Conservation (phyloP, 1,284 basidiomycete genomes). For the Chondrostereum purpureum region DNA sequence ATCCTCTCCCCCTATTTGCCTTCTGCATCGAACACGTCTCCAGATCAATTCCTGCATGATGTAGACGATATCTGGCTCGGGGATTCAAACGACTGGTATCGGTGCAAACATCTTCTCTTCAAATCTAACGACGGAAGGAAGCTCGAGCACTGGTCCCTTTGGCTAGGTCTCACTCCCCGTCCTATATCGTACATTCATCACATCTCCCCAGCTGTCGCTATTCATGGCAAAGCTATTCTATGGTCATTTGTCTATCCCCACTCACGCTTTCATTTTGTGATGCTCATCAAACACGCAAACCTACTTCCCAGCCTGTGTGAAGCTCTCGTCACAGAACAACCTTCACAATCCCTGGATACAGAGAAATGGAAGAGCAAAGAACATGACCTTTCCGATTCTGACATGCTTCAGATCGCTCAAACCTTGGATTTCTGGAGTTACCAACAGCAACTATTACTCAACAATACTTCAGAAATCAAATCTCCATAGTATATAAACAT, state of each 20-base stretch:
- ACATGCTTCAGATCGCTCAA: too few relatives aligned
- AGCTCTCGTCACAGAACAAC: too few relatives aligned
- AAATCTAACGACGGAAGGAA: not conserved
- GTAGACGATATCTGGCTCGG: not conserved
- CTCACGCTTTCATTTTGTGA: slow-evolving; percentile 11
- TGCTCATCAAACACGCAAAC: slow-evolving; percentile 6
- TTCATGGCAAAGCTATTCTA: slow-evolving; percentile 3
- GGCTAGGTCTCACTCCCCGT: not conserved
- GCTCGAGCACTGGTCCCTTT: not conserved
- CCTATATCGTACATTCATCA: not conserved
- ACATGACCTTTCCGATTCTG: too few relatives aligned
- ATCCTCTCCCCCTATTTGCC: not conserved
- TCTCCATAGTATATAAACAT: too few relatives aligned
- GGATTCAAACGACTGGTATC: not conserved
- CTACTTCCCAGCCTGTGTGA: too few relatives aligned
- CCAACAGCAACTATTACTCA: too few relatives aligned
- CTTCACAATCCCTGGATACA: too few relatives aligned
- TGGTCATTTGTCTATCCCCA: slow-evolving; percentile 9
- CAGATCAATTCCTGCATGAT: not conserved
- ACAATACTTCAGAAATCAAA: too few relatives aligned
- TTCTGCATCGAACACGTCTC: not conserved
- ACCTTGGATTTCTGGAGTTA: too few relatives aligned
- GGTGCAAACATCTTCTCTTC: not conserved
- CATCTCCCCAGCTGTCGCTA: not conserved
- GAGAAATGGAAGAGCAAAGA: too few relatives aligned